Evolutionary conservation across 768 basidiomycete species (phyloP), one percentile per base, ranked within the genome.

Genomic region (Kwoniella newhampshirensis): DNA sequence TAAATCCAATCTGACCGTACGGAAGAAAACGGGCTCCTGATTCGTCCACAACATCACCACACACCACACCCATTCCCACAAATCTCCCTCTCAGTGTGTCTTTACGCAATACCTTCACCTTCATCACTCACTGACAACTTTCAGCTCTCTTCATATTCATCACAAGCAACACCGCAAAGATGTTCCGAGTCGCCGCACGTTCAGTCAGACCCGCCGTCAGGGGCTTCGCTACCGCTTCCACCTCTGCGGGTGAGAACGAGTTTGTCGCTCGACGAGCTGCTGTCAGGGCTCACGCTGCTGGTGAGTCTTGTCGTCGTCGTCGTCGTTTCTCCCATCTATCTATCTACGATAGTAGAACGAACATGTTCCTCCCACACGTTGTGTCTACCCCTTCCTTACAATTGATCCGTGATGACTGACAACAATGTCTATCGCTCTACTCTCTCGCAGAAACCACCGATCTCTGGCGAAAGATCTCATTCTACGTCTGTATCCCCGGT

Each of bases 401-500:
- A 8, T 37, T 37, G 8, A 9, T 8, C 35, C 9, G 9, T 37
- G 35, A 37, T n/a, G 43, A 45, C 43, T 45, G 8, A 6, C n/a
- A n/a, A n/a, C n/a, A n/a, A n/a, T n/a, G n/a, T n/a, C n/a, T n/a
- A n/a, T n/a, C n/a, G 32, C 30, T 44, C 39, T 20, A 25, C 0
- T 36, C 15, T 26, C 12, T 47, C 8, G 27, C 43, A 75, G 74
- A 67, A 28, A 74, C 75, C 60, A 71, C 75, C 47, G 75, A 73
- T 49, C 61, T 76, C 17, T 75, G 73, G 73, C 56, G 71, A 41
- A 70, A 69, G 59, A 72, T 75, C 66, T 64, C 59, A 59, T 68
- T 70, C 61, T 76, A 67, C 69, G 68, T 76, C 42, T 74, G 73
- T 54, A 59, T 76, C 55, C 75, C 75, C 50, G 75, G 64, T 57